Percentiles rank a stretch among this genome's conserved stretches.
phyloP scores from a whole-genome alignment of 352 stramenopile species.

The Pythium grandisporangium region DNA sequence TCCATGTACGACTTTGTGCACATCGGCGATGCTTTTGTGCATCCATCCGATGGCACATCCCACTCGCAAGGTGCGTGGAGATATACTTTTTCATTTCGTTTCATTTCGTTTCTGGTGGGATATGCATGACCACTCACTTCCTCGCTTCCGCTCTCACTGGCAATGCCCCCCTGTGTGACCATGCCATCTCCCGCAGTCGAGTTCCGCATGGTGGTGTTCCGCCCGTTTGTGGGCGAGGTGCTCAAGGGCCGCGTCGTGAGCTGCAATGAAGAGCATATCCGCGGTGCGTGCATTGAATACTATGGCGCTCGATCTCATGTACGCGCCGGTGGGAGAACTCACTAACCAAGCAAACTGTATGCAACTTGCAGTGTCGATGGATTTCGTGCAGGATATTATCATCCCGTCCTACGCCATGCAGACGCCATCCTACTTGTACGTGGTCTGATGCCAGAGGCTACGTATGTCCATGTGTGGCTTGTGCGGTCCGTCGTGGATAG shows the following conservation, averaged over 20 bases:
- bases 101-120: no score
- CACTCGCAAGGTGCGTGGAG: slow-evolving; percentile 62
- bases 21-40: slow-evolving; percentile 78
- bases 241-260: slow-evolving; percentile 84
- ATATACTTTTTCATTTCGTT: no score
- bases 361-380: slow-evolving; percentile 58
- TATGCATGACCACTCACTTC: no score
- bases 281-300: slow-evolving; percentile 18
- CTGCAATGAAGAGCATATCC: slow-evolving; percentile 85
- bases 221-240: slow-evolving; percentile 82
- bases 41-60: slow-evolving; percentile 78
- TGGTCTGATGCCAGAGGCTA: slow-evolving; percentile 1
- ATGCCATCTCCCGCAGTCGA: no score
- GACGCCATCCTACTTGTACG: slow-evolving; percentile 82
- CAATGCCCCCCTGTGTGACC: no score
- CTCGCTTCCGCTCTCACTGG: no score
- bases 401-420: slow-evolving; percentile 84
- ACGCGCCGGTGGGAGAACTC: background rate
- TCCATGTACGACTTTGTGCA: slow-evolving; percentile 87
- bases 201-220: slow-evolving; percentile 87
- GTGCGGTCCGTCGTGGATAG: no score
- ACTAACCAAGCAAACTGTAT: no score
- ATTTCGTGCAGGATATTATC: slow-evolving; percentile 88
- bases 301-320: background rate
- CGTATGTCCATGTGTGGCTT: background rate